These are phyloP conservation scores for Myxozyma neglecta DNA, from an alignment of 805 yeast genomes.

Conservation along the genomic window DNA sequence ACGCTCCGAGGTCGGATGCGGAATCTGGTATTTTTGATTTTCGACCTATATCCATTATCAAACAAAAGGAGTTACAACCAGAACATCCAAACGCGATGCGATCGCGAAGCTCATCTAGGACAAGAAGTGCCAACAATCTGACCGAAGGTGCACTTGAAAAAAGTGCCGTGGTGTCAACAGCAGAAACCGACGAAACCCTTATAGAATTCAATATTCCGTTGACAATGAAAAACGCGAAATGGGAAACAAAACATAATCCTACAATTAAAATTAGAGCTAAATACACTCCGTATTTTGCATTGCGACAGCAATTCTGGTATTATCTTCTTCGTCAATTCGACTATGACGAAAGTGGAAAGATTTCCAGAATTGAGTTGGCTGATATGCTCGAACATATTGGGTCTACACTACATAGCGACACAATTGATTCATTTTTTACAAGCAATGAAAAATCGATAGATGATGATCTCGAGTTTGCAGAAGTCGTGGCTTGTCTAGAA, in stretches of 20 bases:
- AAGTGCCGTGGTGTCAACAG: background rate
- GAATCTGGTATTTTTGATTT: slow-evolving; percentile 37
- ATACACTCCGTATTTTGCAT: slow-evolving; percentile 62
- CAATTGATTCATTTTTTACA: slow-evolving; percentile 36
- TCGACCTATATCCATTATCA: background rate
- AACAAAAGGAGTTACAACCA: background rate
- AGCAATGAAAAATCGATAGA: slow-evolving; percentile 39
- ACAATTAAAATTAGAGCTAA: slow-evolving; percentile 59
- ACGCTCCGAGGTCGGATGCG: slow-evolving; percentile 40
- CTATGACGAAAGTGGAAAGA: slow-evolving; percentile 45
- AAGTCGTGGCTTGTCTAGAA: slow-evolving; percentile 56
- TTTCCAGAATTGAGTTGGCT: slow-evolving; percentile 61
- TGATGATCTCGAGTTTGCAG: slow-evolving; percentile 51
- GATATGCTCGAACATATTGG: slow-evolving; percentile 67
- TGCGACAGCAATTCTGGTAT: slow-evolving; percentile 71
- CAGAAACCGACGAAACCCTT: slow-evolving; percentile 11
- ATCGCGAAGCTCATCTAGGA: background rate
- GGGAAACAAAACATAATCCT: slow-evolving; percentile 49
- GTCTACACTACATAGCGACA: slow-evolving; percentile 44
- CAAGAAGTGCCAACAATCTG: background rate
- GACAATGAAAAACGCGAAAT: slow-evolving; percentile 36
- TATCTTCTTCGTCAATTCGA: slow-evolving; percentile 54
- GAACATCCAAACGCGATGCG: background rate
- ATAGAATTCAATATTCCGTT: slow-evolving; percentile 43
- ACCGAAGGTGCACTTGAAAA: background rate